Conservation (phyloP, 257 asterid species). For the Primulina huaijiensis region DNA sequence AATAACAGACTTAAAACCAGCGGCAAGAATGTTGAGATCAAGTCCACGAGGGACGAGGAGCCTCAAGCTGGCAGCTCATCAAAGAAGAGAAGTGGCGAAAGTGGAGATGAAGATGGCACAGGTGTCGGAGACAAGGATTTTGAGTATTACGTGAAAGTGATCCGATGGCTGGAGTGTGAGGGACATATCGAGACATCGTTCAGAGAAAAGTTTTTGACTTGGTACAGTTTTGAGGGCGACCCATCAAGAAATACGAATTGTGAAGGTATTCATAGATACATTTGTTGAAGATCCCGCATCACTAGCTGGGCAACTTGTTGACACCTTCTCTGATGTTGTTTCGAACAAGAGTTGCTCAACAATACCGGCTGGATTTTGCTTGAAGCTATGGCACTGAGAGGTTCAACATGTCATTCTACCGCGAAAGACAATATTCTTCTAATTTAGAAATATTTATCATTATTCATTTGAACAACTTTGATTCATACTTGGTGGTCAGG, state of each 20-base stretch:
- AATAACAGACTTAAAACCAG: slow-evolving; percentile 32
- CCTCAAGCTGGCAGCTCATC: slow-evolving; percentile 69
- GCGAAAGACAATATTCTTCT: slow-evolving; percentile 20
- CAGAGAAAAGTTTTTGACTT: slow-evolving; percentile 73
- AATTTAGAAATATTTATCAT: slow-evolving; percentile 23
- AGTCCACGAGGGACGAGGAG: slow-evolving; percentile 40
- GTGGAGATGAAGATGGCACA: slow-evolving; percentile 39
- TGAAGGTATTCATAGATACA: slow-evolving; percentile 63
- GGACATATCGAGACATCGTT: slow-evolving; percentile 59
- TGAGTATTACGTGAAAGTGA: slow-evolving; percentile 70
- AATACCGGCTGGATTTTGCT: slow-evolving; percentile 57
- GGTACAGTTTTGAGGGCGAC: slow-evolving; percentile 80
- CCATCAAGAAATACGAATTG: slow-evolving; percentile 54
- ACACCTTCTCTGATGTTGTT: slow-evolving; percentile 56
- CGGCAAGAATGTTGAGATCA: slow-evolving; percentile 34
- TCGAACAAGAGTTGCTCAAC: slow-evolving; percentile 42
- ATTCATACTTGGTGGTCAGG: slow-evolving; percentile 20
- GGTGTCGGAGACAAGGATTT: slow-evolving; percentile 53
- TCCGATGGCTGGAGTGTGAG: slow-evolving; percentile 67
- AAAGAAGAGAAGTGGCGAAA: slow-evolving; percentile 58
- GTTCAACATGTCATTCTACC: not conserved
- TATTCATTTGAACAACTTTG: slow-evolving; percentile 26
- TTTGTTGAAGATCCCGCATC: slow-evolving; percentile 60
- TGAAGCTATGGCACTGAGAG: slow-evolving; percentile 74
- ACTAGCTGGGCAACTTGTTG: slow-evolving; percentile 69